Conservation (phyloP, 2,329 filamentous ascomycete genomes). For the Phaeophleospora eucalypticola region DNA sequence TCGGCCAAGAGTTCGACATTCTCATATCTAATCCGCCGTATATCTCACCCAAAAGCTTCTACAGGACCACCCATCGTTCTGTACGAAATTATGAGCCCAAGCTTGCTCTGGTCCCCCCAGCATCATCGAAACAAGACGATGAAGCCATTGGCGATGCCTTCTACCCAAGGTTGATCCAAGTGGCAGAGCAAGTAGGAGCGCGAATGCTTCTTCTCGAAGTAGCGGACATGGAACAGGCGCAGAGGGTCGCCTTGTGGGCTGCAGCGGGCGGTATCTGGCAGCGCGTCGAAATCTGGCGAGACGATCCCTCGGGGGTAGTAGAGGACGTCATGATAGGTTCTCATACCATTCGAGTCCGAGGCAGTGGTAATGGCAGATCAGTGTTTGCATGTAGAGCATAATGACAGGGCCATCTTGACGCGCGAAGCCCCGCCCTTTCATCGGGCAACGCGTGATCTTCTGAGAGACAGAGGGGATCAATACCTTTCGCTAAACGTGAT, state of each 20-base stretch:
- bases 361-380: slow-evolving; percentile 41
- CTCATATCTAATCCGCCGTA: slow-evolving; percentile 90
- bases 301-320: slow-evolving; percentile 47
- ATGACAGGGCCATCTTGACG: too few species aligned
- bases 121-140: slow-evolving; percentile 16
- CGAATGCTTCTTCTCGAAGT: slow-evolving; percentile 65
- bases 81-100: slow-evolving; percentile 79
- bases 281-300: slow-evolving; percentile 66
- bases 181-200: slow-evolving; percentile 50
- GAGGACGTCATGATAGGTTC: slow-evolving; percentile 25
- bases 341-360: slow-evolving; percentile 30
- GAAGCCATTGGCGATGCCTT: slow-evolving; percentile 53
- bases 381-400: slow-evolving; percentile 45
- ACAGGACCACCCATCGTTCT: slow-evolving; percentile 61
- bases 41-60: slow-evolving; percentile 64
- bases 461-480: too few species aligned
- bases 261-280: slow-evolving; percentile 32
- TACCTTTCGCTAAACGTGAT: not conserved
- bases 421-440: too few species aligned
- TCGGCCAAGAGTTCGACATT: slow-evolving; percentile 46
- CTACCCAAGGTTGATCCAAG: slow-evolving; percentile 60
- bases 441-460: too few species aligned
- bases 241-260: slow-evolving; percentile 56
- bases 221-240: slow-evolving; percentile 64
- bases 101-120: slow-evolving; percentile 67